Evolutionary conservation across 2,329 filamentous ascomycete species (phyloP).

Genomic region (Thelonectria rubi): DNA sequence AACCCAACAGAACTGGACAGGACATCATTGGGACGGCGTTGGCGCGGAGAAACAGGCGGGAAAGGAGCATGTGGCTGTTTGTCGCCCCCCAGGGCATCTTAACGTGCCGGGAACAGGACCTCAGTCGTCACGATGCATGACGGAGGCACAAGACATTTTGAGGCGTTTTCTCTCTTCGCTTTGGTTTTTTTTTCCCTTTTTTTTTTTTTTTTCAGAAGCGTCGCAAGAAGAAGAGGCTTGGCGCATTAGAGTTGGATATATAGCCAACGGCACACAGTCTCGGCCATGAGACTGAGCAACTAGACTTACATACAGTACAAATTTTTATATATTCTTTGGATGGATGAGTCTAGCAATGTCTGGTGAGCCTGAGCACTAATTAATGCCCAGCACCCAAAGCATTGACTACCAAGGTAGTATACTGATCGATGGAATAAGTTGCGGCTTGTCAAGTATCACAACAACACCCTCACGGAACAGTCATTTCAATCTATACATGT

Average conservation of each 20-base stretch:
- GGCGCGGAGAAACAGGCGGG: constrained; percentile 15
- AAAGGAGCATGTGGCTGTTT: constrained; percentile 22
- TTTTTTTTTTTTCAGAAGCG: not conserved
- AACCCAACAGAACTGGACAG: not conserved
- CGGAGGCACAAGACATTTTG: constrained; percentile 20
- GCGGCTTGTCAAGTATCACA: not conserved
- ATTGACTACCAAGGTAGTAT: too few relatives aligned
- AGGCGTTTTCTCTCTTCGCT: constrained; percentile 31
- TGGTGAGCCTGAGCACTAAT: too few relatives aligned
- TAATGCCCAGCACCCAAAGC: too few relatives aligned
- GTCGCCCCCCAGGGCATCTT: constrained; percentile 18
- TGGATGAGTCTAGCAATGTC: too few relatives aligned
- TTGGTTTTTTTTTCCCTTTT: too few relatives aligned
- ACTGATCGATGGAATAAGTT: too few relatives aligned
- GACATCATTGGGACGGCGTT: constrained; percentile 34
- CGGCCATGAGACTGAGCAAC: constrained; percentile 7
- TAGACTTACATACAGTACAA: constrained; percentile 3
- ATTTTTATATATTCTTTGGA: not conserved
- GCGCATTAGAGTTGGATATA: constrained; percentile 33
- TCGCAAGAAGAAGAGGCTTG: constrained; percentile 3
- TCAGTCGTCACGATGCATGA: constrained; percentile 30
- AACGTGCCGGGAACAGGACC: constrained; percentile 18
- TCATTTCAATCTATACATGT: not conserved
- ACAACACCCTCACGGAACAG: not conserved
- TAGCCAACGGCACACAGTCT: constrained; percentile 5